These are phyloP conservation scores for Clonostachys rosea DNA, from an alignment of 2,329 filamentous ascomycete genomes.

Conservation along the genomic window DNA sequence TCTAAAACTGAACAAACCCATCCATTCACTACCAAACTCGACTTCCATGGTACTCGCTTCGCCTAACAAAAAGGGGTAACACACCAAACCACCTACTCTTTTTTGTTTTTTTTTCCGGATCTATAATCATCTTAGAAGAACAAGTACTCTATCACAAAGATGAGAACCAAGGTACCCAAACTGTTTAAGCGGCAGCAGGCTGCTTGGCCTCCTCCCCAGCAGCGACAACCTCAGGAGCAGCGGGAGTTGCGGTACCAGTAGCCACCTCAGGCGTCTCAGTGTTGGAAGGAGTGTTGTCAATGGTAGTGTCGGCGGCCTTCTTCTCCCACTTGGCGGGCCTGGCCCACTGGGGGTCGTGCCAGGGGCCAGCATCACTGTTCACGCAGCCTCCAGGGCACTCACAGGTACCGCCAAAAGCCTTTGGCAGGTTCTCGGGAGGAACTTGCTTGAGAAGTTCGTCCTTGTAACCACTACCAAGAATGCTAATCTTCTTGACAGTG, in stretches of 20 bases:
- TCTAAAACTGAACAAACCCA: too few relatives aligned
- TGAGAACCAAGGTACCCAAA: too few relatives aligned
- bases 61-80: not conserved
- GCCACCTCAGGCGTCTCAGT: conserved; percentile 24
- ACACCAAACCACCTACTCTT: too few relatives aligned
- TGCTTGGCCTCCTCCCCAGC: conserved; percentile 23
- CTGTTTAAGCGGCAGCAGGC: conserved; percentile 1
- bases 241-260: conserved; percentile 19
- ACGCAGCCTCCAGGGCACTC: conserved; percentile 77
- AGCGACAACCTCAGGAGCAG: conserved; percentile 21
- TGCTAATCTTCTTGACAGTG: conserved; percentile 92
- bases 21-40: too few relatives aligned
- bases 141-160: too few relatives aligned
- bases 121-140: too few relatives aligned
- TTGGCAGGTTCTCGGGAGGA: conserved; percentile 84
- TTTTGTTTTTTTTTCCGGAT: too few relatives aligned
- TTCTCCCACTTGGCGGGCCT: conserved; percentile 62
- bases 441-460: conserved; percentile 81
- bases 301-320: conserved; percentile 27
- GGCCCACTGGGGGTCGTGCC: conserved; percentile 68
- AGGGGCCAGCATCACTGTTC: conserved; percentile 86
- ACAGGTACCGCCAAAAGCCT: conserved; percentile 79
- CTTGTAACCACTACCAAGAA: conserved; percentile 79
- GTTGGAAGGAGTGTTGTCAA: conserved; percentile 33
- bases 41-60: not conserved